phyloP scores from a whole-genome alignment of 805 yeast genomes.

The Pichia eremophila region DNA sequence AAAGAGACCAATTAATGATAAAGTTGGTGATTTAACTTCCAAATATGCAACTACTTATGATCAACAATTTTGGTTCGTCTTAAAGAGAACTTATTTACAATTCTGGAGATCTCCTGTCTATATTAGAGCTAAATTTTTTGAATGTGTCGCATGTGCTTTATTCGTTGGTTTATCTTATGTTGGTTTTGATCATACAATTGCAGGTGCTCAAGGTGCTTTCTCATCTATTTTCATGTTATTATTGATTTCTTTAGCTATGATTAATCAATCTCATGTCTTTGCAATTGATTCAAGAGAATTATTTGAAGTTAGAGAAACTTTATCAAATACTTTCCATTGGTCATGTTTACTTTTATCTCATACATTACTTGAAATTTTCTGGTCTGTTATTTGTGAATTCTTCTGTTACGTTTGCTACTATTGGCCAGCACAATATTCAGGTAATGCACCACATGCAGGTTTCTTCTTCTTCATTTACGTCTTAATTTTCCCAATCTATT shows the following conservation, averaged over 20 bases:
- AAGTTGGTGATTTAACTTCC: constrained; percentile 21
- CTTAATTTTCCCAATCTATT: constrained; percentile 36
- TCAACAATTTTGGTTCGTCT: constrained; percentile 29
- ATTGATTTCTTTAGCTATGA: constrained; percentile 49
- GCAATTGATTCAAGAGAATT: constrained; percentile 50
- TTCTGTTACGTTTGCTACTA: constrained; percentile 35
- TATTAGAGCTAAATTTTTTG: constrained; percentile 40
- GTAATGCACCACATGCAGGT: constrained; percentile 36
- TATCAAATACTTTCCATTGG: constrained; percentile 70
- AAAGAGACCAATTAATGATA: constrained; percentile 16
- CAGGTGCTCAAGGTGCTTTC: constrained; percentile 50
- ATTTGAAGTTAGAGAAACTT: constrained; percentile 59
- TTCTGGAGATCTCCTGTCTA: constrained; percentile 44
- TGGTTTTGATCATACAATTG: constrained; percentile 40
- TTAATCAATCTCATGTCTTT: constrained; percentile 56
- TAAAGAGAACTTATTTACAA: constrained; percentile 31
- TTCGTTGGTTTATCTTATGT: constrained; percentile 52
- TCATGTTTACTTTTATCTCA: constrained; percentile 45
- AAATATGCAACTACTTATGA: constrained; percentile 40
- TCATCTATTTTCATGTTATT: constrained; percentile 47
- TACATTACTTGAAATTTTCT: constrained; percentile 51
- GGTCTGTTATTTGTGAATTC: constrained; percentile 41
- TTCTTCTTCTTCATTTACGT: constrained; percentile 30
- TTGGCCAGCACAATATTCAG: constrained; percentile 28
- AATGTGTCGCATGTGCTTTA: constrained; percentile 33